A percentile compares a stretch with the other conserved stretches of the same genome.
Evolutionary conservation across 176 grass and related monocot genomes (phyloP).

Genomic region (Themeda triandra): DNA sequence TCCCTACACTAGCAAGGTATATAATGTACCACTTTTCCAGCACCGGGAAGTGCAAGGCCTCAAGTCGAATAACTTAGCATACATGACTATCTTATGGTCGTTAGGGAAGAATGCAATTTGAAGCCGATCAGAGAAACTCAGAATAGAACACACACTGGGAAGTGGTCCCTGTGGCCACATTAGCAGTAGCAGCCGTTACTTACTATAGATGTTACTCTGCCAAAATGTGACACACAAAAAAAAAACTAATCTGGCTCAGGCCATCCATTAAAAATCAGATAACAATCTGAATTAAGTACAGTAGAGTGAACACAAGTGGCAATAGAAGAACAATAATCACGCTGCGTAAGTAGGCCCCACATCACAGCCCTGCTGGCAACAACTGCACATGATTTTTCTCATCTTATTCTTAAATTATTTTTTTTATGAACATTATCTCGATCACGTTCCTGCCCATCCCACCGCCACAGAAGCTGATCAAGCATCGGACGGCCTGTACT

Average conservation of each 20-base stretch:
- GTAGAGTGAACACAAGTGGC: background rate
- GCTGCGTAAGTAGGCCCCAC: background rate
- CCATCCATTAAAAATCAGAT: background rate
- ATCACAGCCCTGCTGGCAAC: background rate
- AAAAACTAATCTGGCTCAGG: background rate
- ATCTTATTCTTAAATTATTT: constrained; percentile 25
- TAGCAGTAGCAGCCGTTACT: background rate
- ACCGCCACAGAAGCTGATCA: constrained; percentile 18
- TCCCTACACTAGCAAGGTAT: too few relatives aligned
- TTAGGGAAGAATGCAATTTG: background rate
- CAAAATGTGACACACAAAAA: background rate
- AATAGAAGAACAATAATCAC: constrained; percentile 7
- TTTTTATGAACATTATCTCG: constrained; percentile 46
- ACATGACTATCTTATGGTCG: background rate
- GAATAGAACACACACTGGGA: background rate
- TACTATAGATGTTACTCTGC: background rate
- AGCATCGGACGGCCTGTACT: constrained; percentile 56
- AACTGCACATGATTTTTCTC: constrained; percentile 26
- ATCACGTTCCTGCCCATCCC: constrained; percentile 7
- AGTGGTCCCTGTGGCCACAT: background rate
- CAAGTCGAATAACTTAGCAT: too few relatives aligned
- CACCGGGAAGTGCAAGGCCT: too few relatives aligned
- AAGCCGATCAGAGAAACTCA: background rate
- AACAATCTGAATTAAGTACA: background rate
- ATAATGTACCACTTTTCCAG: too few relatives aligned